phyloP scores from a whole-genome alignment of 2,329 filamentous ascomycete species.

The Aspergillus oerlinghausenensis region DNA sequence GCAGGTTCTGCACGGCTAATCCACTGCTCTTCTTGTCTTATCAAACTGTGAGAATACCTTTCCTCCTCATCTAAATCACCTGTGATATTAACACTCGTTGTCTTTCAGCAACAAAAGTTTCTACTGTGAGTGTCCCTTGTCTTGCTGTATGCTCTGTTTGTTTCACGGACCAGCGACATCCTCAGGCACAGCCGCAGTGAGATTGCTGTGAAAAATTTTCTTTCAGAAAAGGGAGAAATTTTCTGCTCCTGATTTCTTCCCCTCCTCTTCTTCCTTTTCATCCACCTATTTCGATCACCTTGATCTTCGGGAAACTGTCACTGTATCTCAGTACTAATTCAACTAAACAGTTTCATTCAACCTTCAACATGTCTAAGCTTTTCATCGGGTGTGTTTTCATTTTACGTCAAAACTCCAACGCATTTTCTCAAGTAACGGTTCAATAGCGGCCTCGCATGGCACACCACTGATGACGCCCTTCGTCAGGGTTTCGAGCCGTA shows the following conservation, averaged over 20 bases:
- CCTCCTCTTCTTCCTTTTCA: background rate
- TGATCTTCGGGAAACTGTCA: background rate
- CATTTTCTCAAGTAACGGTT: conserved; percentile 9
- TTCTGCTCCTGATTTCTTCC: background rate
- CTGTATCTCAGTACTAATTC: background rate
- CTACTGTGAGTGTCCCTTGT: background rate
- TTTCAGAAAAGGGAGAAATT: background rate
- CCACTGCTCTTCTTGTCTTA: background rate
- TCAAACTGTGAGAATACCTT: background rate
- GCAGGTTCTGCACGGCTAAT: background rate
- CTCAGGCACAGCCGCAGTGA: background rate
- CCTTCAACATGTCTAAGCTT: conserved; percentile 74
- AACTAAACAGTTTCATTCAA: background rate
- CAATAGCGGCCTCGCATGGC: conserved; percentile 92
- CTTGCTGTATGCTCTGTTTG: background rate
- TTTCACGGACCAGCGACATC: background rate
- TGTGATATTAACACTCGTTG: background rate
- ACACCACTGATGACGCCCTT: conserved; percentile 85
- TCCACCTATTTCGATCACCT: background rate
- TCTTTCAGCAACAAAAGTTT: background rate
- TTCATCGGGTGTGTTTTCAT: conserved; percentile 75
- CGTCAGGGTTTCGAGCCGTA: conserved; percentile 90
- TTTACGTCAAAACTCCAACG: conserved; percentile 10
- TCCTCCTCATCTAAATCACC: background rate
- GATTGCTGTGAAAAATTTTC: background rate